These are phyloP conservation scores for Trifolium repens DNA, from an alignment of 306 rosid species.

Conservation along the genomic window DNA sequence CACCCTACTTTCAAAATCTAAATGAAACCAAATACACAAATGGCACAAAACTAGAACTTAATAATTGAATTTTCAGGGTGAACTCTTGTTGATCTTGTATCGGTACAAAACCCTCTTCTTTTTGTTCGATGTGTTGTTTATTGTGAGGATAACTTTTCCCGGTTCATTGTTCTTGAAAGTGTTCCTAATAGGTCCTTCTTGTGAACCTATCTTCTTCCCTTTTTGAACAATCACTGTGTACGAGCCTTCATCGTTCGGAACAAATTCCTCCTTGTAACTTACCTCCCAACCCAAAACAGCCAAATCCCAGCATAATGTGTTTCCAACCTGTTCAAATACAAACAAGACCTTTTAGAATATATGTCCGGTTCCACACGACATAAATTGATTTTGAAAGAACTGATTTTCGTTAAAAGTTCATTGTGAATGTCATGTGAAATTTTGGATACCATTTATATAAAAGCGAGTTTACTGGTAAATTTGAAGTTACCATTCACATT, in stretches of 20 bases:
- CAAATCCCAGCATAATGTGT: slow-evolving; percentile 54
- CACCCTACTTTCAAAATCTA: slow-evolving; percentile 8
- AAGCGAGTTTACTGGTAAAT: no score
- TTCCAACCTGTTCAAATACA: slow-evolving; percentile 50
- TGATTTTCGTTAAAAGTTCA: not conserved
- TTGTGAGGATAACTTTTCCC: slow-evolving; percentile 27
- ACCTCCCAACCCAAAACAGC: slow-evolving; percentile 62
- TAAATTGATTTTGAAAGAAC: not conserved
- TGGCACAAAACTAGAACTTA: slow-evolving; percentile 6
- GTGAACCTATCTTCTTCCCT: not conserved
- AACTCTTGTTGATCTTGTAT: slow-evolving; percentile 48
- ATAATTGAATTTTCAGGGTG: slow-evolving; percentile 18
- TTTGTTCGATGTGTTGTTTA: slow-evolving; percentile 52
- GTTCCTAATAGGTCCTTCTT: not conserved
- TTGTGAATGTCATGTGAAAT: no score
- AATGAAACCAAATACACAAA: slow-evolving; percentile 9
- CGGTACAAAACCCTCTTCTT: slow-evolving; percentile 57
- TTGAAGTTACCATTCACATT: no score
- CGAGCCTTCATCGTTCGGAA: slow-evolving; percentile 56
- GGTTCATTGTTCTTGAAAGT: not conserved
- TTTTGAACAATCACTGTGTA: slow-evolving; percentile 50
- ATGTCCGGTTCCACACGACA: not conserved
- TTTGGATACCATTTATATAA: no score
- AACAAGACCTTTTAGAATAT: slow-evolving; percentile 21
- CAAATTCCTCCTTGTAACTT: slow-evolving; percentile 62